A percentile compares a stretch with the other conserved stretches of the same genome.
phyloP scores from a whole-genome alignment of 345 rosid genomes.

The Citrus unshiu region DNA sequence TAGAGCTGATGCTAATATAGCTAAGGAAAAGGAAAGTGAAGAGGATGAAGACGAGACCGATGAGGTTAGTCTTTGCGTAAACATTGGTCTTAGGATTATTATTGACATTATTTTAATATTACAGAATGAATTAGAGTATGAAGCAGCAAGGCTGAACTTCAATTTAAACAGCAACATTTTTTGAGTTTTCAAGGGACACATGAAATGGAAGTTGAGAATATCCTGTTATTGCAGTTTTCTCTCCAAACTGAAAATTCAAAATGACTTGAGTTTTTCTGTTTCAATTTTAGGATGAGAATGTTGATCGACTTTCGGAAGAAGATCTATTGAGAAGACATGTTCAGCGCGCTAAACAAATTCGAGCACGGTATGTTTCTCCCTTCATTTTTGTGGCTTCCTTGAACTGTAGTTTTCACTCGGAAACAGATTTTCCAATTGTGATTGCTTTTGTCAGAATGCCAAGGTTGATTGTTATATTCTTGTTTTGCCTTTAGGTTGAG shows the following conservation, averaged over 20 bases:
- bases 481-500: slow-evolving; percentile 43
- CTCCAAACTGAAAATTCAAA: not conserved
- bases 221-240: not conserved
- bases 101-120: not conserved
- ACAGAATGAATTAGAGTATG: not conserved
- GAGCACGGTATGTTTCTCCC: slow-evolving; percentile 50
- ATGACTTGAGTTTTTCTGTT: not conserved
- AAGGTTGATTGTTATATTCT: not conserved
- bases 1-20: slow-evolving; percentile 29
- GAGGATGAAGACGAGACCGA: slow-evolving; percentile 33
- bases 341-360: slow-evolving; percentile 68
- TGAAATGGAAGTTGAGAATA: not conserved
- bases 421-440: not conserved
- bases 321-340: slow-evolving; percentile 73
- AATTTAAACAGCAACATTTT: not conserved
- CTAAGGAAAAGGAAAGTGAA: slow-evolving; percentile 34
- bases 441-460: not conserved
- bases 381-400: not conserved
- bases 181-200: not conserved
- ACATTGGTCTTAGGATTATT: not conserved
- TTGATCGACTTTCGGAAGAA: slow-evolving; percentile 47
- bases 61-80: slow-evolving; percentile 38
- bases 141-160: not conserved
- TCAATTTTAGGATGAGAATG: slow-evolving; percentile 52
- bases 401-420: not conserved